Base-by-base conservation (phyloP, 495 filamentous ascomycete genomes). In the Penicillium canariense region DNA sequence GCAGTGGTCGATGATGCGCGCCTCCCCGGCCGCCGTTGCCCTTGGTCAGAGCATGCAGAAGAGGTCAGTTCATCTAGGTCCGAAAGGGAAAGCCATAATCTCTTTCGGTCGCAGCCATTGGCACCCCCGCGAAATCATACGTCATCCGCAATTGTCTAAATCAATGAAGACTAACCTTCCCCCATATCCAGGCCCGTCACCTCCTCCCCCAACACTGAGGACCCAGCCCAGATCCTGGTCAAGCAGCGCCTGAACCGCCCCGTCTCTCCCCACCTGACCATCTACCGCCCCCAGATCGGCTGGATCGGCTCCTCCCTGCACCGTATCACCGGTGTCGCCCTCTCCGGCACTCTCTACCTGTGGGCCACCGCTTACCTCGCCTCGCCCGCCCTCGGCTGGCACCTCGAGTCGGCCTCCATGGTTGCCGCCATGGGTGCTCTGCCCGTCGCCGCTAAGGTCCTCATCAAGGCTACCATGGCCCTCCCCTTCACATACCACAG, bases 251-350 rank as follows among this genome's bases (percentile, higher is more conserved):
- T 86, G 52, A 66, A 77, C 62, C 95, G 94, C 43, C 94, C 94
- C 60, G 81, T 95, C 55, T 78, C 90, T 32, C 94, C 94, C 38
- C 93, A 99, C 69, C 84, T 99, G 48, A 63, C 72, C 55, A 92
- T 96, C 82, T 99, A 97, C 83, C 79, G 83, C 60, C 87, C 87
- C 56, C 87, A 89, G 74, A 87, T 97, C 66, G 92, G 91, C 50
- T 96, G 88, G 88, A 85, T 87, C 67, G 72, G 77, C 38, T 90
- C 85, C 50, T 74, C 65, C 48, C 75, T 88, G 71, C 86, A 90
- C 79, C 90, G 94, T 62, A 81, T 97, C 76, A 91, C 89, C 14
- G 94, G 91, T 55, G 60, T 78, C 55, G 64, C 77, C 52, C 76
- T 97, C 60, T 86, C 84, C 62, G 87, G 87, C 51, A 74, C 76